Evolutionary conservation across 257 asterid species (phyloP).

Genomic region (Gynochthodes officinalis): DNA sequence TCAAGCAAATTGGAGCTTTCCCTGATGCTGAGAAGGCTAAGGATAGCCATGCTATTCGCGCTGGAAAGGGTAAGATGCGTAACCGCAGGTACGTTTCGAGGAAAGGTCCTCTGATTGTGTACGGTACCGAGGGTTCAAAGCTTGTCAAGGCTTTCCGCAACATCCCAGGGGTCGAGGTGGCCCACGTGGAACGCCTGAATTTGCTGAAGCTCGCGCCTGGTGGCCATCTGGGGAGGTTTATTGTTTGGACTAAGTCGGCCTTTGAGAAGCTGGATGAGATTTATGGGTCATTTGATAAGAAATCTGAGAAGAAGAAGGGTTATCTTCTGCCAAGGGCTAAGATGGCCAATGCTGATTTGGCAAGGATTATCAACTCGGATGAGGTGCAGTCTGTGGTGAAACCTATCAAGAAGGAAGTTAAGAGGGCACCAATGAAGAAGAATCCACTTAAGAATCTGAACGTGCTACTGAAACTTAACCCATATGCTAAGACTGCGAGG

Average conservation of each 20-base stretch:
- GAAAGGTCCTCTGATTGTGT: conserved; percentile 75
- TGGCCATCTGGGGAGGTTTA: conserved; percentile 76
- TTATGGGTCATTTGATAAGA: conserved; percentile 65
- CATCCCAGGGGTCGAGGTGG: conserved; percentile 70
- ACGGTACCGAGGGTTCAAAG: conserved; percentile 78
- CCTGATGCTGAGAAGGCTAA: conserved; percentile 78
- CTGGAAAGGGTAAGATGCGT: conserved; percentile 82
- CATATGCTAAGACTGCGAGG: conserved; percentile 74
- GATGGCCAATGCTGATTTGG: conserved; percentile 85
- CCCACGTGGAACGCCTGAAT: conserved; percentile 64
- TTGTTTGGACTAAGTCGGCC: conserved; percentile 76
- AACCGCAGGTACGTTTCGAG: conserved; percentile 66
- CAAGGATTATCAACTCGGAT: conserved; percentile 80
- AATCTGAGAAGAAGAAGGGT: conserved; percentile 65
- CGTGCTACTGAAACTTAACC: conserved; percentile 69
- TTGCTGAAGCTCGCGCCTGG: conserved; percentile 75
- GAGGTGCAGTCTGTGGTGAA: conserved; percentile 88
- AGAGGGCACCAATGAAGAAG: conserved; percentile 70
- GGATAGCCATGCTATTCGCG: conserved; percentile 55
- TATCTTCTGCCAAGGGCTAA: conserved; percentile 65
- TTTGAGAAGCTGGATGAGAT: conserved; percentile 71
- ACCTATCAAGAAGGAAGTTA: conserved; percentile 66
- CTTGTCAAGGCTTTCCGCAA: conserved; percentile 76
- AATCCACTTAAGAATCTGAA: conserved; percentile 71
- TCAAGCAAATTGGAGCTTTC: conserved; percentile 66